Evolutionary conservation across 176 grass and related monocot species (phyloP), one percentile per base, ranked within the genome.

Genomic region (Secale cereale): DNA sequence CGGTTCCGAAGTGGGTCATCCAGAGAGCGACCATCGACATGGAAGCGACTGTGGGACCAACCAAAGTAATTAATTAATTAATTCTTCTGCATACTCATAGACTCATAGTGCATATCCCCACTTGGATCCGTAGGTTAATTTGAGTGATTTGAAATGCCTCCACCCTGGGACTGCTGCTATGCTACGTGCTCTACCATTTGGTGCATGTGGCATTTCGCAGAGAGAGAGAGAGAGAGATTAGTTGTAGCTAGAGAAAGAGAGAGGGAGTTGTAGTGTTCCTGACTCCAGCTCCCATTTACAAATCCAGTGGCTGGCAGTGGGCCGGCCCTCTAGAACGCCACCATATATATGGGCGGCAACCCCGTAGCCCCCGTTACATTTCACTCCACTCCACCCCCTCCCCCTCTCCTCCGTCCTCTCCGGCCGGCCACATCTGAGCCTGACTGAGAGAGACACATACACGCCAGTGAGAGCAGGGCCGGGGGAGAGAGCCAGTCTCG

Each of bases 321-420:
- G 16, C 52, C 19, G 31, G 41, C 41, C 23, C 0, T 37, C 75
- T 30, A 33, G 17, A 45, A 26, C 56, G 43, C 4, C n/a, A n/a
- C 28, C 36, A 78, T 82, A 87, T 60, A 89, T 80, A 59, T 37
- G 16, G 50, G 80, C 10, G 35, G 45, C 46, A 59, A 72, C 74
- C 2, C 80, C 82, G 70, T 59, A 80, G 46, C 14, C 19, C 79
- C 85, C 75, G 80, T 69, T 91, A 76, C 81, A 87, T 87, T 91
- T 81, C 81, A 87, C 89, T 91, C 39, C 89, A 87, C 85, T 87
- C 85, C 89, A 80, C 67, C 79, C 43, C 72, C 20, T 72, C 65
- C 41, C 65, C 26, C 72, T 26, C 26, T 29, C 65, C 40, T 1
- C 35, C 11, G 2, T 41, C 32, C 7, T 48, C 78, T 80, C 17